A percentile compares a stretch with the other conserved stretches of the same genome.
These are phyloP conservation scores for Wolfiporia cocos DNA, from an alignment of 1,284 basidiomycete species.

Conservation along the genomic window DNA sequence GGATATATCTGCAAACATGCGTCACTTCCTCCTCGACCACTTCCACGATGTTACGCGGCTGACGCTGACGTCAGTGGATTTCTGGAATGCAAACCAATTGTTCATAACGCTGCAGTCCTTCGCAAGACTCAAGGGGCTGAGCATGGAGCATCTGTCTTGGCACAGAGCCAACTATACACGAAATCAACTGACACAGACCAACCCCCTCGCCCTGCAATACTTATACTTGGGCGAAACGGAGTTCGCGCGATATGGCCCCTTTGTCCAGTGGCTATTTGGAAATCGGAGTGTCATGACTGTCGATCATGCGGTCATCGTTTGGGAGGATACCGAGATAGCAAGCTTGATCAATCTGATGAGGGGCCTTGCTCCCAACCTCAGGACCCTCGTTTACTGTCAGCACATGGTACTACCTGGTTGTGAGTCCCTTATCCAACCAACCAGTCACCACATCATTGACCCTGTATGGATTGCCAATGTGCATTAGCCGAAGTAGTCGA, in stretches of 20 bases:
- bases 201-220: background rate
- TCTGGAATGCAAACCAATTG: slow-evolving; percentile 10
- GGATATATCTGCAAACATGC: background rate
- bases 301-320: slow-evolving; percentile 4
- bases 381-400: slow-evolving; percentile 4
- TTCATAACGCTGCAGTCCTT: slow-evolving; percentile 7
- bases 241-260: slow-evolving; percentile 5
- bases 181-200: background rate
- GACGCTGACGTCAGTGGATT: slow-evolving; percentile 4
- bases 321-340: slow-evolving; percentile 7
- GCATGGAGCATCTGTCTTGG: slow-evolving; percentile 5
- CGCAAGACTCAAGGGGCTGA: slow-evolving; percentile 1
- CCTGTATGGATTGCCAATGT: background rate
- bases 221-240: slow-evolving; percentile 6
- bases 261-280: slow-evolving; percentile 5
- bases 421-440: background rate
- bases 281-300: slow-evolving; percentile 2
- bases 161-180: slow-evolving; percentile 5
- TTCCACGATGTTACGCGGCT: background rate
- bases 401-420: slow-evolving; percentile 4
- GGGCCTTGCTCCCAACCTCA: slow-evolving; percentile 1
- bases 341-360: slow-evolving; percentile 2
- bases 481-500: slow-evolving; percentile 3
- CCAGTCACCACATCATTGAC: background rate
- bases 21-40: slow-evolving; percentile 4